Percentiles rank a stretch among this genome's conserved stretches.
Evolutionary conservation across 2,329 filamentous ascomycete species (phyloP).

Genomic region (Achaetomium macrosporum): DNA sequence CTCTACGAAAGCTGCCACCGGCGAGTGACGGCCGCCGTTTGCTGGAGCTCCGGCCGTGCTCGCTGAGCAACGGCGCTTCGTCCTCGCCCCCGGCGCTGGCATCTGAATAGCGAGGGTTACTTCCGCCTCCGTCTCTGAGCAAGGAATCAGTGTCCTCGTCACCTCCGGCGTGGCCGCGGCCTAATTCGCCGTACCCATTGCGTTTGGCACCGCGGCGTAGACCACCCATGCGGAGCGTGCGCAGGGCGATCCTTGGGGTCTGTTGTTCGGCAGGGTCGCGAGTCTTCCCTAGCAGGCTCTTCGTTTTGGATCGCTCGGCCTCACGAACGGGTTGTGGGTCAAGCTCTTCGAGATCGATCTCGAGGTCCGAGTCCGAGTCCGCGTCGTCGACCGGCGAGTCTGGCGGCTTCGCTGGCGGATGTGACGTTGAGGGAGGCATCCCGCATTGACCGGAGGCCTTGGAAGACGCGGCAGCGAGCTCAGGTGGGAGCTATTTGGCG

Average conservation of each 20-base stretch:
- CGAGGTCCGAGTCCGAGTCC: slow-evolving; percentile 73
- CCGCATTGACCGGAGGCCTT: slow-evolving; percentile 8
- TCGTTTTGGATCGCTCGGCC: slow-evolving; percentile 29
- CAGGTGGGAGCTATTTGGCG: background rate
- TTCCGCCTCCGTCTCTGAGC: slow-evolving; percentile 55
- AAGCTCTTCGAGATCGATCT: slow-evolving; percentile 73
- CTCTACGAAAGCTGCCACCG: slow-evolving; percentile 37
- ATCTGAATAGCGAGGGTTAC: slow-evolving; percentile 52
- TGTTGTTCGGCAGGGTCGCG: slow-evolving; percentile 43
- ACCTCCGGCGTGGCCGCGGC: slow-evolving; percentile 47
- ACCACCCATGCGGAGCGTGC: slow-evolving; percentile 62
- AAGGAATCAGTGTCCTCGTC: slow-evolving; percentile 64
- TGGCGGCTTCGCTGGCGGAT: slow-evolving; percentile 54
- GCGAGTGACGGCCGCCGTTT: slow-evolving; percentile 34
- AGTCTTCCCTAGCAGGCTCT: slow-evolving; percentile 44
- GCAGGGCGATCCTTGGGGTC: slow-evolving; percentile 61
- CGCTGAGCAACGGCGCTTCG: slow-evolving; percentile 65
- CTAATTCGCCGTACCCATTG: slow-evolving; percentile 55
- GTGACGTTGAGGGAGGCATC: slow-evolving; percentile 51
- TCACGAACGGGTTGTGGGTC: slow-evolving; percentile 50
- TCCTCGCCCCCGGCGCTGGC: slow-evolving; percentile 58
- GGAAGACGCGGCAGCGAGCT: background rate
- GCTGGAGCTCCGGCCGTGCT: slow-evolving; percentile 24
- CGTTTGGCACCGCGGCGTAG: slow-evolving; percentile 52
- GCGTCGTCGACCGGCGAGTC: slow-evolving; percentile 63